phyloP scores from a whole-genome alignment of 2,329 filamentous ascomycete species.

The Diaporthe sp. region DNA sequence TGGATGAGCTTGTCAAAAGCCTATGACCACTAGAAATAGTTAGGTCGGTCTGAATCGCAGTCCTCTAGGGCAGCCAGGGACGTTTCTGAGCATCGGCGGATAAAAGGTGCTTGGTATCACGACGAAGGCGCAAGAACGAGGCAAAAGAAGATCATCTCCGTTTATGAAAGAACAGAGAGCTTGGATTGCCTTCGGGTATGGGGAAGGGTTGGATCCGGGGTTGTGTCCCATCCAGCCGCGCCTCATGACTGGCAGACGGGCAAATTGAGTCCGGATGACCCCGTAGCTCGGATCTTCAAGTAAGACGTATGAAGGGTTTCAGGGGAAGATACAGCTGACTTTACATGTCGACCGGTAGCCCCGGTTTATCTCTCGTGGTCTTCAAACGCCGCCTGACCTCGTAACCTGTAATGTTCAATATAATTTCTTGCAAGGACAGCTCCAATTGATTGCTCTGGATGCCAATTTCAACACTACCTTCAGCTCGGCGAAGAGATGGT shows the following conservation, averaged over 20 bases:
- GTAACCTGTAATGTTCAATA: background rate
- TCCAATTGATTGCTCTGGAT: background rate
- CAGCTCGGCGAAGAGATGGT: background rate
- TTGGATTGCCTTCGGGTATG: background rate
- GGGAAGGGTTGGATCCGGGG: background rate
- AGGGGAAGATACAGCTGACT: background rate
- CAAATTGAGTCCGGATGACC: constrained; percentile 3
- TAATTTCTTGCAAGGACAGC: background rate
- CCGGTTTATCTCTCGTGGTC: background rate
- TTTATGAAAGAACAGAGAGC: background rate
- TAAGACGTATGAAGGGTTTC: constrained; percentile 1
- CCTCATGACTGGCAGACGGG: background rate
- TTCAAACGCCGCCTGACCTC: background rate
- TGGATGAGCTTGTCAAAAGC: background rate
- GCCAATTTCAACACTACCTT: background rate
- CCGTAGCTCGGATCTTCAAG: constrained; percentile 2
- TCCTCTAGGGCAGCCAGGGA: background rate
- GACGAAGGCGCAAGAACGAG: background rate
- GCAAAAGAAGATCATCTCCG: background rate
- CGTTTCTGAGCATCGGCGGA: background rate
- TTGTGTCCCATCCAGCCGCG: background rate
- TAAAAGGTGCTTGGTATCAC: background rate
- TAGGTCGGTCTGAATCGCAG: background rate
- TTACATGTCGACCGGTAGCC: background rate
- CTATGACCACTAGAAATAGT: background rate